Evolutionary conservation across 768 basidiomycete species (phyloP), one percentile per base, ranked within the genome.

Genomic region (Imleria badia): DNA sequence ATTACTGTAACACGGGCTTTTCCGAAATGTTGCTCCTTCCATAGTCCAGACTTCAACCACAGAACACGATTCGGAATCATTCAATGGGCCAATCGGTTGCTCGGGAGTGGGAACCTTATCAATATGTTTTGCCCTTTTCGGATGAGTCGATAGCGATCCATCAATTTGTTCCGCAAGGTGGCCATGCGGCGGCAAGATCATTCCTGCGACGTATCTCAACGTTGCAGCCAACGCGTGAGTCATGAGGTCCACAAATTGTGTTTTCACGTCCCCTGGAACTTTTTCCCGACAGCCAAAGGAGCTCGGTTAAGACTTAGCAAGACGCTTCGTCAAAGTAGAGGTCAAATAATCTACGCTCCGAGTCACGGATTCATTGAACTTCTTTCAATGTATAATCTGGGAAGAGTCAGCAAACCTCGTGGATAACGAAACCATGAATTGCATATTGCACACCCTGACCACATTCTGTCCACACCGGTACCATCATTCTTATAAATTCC

Each of bases 351-450:
- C 31, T 22, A 7, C 26, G 7, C 5, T 45, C 20, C 6, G n/a
- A n/a, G n/a, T n/a, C n/a, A n/a, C n/a, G n/a, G n/a, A n/a, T n/a
- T n/a, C n/a, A n/a, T n/a, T n/a, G n/a, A n/a, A n/a, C n/a, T n/a
- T n/a, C n/a, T n/a, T n/a, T n/a, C n/a, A n/a, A n/a, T n/a, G n/a
- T n/a, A n/a, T n/a, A n/a, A n/a, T n/a, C n/a, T n/a, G n/a, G n/a
- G n/a, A n/a, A n/a, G n/a, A n/a, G n/a, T n/a, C n/a, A n/a, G n/a
- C 41, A 31, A 43, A 41, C 50, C 45, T 52, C 48, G 17, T 63
- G 60, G 26, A 26, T 26, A 26, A 26, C 6, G 26, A 26, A 26
- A 26, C 26, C 26, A 51, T 51, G 54, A 48, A 52, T 44, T 47
- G 19, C 52, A 22, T 14, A 41, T 44, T n/a, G 6, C 43, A 45